Conservation (phyloP, 1,284 basidiomycete genomes). For the Sporisorium sorghi region DNA sequence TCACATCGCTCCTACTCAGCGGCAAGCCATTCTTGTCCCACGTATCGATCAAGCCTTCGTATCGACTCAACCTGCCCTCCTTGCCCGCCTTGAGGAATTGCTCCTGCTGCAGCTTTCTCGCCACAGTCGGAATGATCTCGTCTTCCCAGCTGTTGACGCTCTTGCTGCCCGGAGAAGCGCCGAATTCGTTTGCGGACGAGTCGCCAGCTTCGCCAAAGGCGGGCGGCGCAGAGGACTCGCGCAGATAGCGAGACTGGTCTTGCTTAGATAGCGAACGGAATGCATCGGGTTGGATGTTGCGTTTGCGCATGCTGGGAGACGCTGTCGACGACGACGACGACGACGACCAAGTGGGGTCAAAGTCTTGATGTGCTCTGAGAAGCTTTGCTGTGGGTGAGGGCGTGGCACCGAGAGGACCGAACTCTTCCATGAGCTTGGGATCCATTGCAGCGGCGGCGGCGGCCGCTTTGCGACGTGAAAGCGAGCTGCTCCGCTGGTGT, state of each 20-base stretch:
- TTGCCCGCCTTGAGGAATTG: constrained; percentile 37
- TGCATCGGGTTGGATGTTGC: constrained; percentile 35
- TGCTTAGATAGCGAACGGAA: constrained; percentile 36
- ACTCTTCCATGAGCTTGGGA: constrained; percentile 50
- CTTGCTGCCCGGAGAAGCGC: constrained; percentile 31
- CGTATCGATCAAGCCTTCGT: constrained; percentile 60
- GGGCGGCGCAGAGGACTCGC: constrained; percentile 40
- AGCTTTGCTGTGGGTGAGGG: constrained; percentile 31
- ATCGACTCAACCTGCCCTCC: constrained; percentile 34
- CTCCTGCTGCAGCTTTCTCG: constrained; percentile 56
- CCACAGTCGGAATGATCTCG: constrained; percentile 57
- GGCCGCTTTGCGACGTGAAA: constrained; percentile 25
- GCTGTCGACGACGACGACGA: constrained; percentile 1
- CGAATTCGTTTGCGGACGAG: constrained; percentile 2
- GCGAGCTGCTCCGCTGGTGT: constrained; percentile 32
- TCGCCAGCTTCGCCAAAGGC: constrained; percentile 16
- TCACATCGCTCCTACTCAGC: constrained; percentile 43
- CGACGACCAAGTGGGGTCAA: background rate
- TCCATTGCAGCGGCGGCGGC: constrained; percentile 21
- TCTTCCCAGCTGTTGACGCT: constrained; percentile 59
- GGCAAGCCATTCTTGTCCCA: constrained; percentile 61
- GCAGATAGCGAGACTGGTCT: constrained; percentile 3
- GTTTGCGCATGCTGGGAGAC: constrained; percentile 17
- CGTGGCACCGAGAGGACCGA: constrained; percentile 52
- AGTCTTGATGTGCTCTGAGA: constrained; percentile 24